phyloP scores from a whole-genome alignment of 2,329 filamentous ascomycete genomes.

The Plenodomus tracheiphilus region DNA sequence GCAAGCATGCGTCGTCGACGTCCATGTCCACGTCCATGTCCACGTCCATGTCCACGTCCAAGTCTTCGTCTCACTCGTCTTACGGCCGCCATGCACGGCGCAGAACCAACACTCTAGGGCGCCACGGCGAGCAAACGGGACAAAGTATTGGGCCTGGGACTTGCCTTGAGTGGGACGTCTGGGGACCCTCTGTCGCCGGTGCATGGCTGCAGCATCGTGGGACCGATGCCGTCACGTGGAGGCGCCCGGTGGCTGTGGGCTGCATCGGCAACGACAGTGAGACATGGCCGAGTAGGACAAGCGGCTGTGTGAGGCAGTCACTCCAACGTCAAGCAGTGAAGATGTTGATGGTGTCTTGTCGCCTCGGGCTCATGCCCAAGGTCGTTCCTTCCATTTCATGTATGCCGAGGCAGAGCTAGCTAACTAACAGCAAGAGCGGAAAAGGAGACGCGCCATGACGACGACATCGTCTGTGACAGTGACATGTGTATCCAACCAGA shows the following conservation, averaged over 20 bases:
- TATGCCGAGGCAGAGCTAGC: constrained; percentile 20
- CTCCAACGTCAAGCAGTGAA: not conserved
- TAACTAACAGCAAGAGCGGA: constrained; percentile 22
- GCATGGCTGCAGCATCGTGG: constrained; percentile 9
- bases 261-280: constrained; percentile 14
- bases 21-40: too few species aligned
- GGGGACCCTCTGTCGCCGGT: constrained; percentile 3
- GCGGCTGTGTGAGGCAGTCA: constrained; percentile 3
- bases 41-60: too few species aligned
- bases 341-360: constrained; percentile 8
- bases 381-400: constrained; percentile 23
- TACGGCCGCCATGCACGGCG: constrained; percentile 6
- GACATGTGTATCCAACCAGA: constrained; percentile 26
- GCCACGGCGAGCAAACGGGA: constrained; percentile 8
- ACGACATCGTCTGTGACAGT: constrained; percentile 16
- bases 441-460: constrained; percentile 17
- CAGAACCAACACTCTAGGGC: constrained; percentile 11
- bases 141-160: constrained; percentile 11
- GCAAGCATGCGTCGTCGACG: constrained; percentile 15
- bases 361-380: constrained; percentile 23
- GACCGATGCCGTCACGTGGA: constrained; percentile 8
- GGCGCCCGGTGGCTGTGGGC: constrained; percentile 6
- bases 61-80: constrained; percentile 4
- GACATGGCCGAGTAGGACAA: constrained; percentile 15
- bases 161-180: constrained; percentile 8